Evolutionary conservation across 495 filamentous ascomycete genomes (phyloP).

Genomic region (Penicillium psychrofluorescens): DNA sequence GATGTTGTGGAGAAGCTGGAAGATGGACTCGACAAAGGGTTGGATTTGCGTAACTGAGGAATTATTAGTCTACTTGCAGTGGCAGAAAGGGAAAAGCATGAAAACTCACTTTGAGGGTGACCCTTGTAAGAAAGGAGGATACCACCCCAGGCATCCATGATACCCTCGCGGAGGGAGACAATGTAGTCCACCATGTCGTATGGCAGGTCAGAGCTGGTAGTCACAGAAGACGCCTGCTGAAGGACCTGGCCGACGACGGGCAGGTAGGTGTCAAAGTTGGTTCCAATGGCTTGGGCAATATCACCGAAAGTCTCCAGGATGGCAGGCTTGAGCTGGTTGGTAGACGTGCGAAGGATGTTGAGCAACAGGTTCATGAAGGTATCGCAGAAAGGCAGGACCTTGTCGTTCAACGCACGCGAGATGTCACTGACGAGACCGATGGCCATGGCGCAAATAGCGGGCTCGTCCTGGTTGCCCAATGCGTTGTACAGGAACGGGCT

Average conservation of each 20-base stretch:
- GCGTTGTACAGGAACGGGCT: constrained; percentile 85
- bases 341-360: constrained; percentile 71
- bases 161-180: constrained; percentile 87
- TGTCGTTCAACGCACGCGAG: constrained; percentile 79
- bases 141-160: constrained; percentile 98
- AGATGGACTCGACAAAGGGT: constrained; percentile 79
- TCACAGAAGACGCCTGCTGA: constrained; percentile 82
- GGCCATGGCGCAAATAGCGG: constrained; percentile 88
- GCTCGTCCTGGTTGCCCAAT: constrained; percentile 90
- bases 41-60: constrained; percentile 56
- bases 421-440: constrained; percentile 97
- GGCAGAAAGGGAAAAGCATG: background rate
- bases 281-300: constrained; percentile 91
- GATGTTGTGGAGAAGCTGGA: constrained; percentile 77
- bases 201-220: constrained; percentile 57
- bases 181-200: constrained; percentile 96
- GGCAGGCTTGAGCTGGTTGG: constrained; percentile 96
- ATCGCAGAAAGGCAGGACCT: constrained; percentile 90
- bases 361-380: constrained; percentile 95
- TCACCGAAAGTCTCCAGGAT: constrained; percentile 98
- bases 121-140: constrained; percentile 88
- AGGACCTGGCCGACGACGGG: constrained; percentile 87
- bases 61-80: too few species aligned
- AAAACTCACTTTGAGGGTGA: constrained; percentile 38
- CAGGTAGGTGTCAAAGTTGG: constrained; percentile 87